Percentiles rank a stretch among this genome's conserved stretches.
Evolutionary conservation across 73 alveolate genomes (phyloP).

Genomic region (Blepharisma japonicum): DNA sequence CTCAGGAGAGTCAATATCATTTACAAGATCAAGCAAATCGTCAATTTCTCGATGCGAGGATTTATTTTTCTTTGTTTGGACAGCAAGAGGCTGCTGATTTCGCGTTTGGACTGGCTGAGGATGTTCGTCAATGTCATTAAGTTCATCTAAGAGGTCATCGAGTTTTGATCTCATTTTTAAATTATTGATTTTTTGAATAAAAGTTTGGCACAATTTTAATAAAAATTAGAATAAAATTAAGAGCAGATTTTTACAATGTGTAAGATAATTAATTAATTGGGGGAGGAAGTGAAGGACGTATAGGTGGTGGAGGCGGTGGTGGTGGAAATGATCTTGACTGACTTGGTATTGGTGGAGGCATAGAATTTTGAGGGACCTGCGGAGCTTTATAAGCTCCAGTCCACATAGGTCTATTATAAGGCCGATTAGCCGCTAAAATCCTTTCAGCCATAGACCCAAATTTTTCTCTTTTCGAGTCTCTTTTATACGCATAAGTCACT

Average conservation of each 20-base stretch:
- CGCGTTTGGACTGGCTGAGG: no score
- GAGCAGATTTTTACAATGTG: no score
- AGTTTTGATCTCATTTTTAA: neutral
- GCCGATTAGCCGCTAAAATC: slow-evolving; percentile 56
- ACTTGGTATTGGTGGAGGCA: neutral
- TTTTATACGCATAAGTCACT: slow-evolving; percentile 95
- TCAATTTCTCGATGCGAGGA: neutral
- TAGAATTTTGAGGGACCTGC: neutral
- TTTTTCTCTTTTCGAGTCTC: slow-evolving; percentile 84
- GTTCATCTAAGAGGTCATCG: no score
- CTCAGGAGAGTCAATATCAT: neutral
- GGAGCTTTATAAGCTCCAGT: slow-evolving; percentile 12
- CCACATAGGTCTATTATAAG: slow-evolving; percentile 22
- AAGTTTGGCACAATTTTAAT: no score
- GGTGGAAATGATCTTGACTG: neutral
- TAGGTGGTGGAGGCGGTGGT: slow-evolving; percentile 27
- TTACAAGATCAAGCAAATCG: slow-evolving; percentile 2
- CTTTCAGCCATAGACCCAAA: slow-evolving; percentile 89
- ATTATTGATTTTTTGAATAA: neutral
- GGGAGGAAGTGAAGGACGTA: neutral
- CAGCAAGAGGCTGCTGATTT: no score
- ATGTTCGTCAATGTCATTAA: no score
- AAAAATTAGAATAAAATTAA: no score
- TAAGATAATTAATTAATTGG: neutral
- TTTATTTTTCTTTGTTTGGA: neutral